Percentiles rank a stretch among this genome's conserved stretches.
These are phyloP conservation scores for Selaginella tamariscina DNA, from an alignment of 75 land plant species.

Conservation along the genomic window DNA sequence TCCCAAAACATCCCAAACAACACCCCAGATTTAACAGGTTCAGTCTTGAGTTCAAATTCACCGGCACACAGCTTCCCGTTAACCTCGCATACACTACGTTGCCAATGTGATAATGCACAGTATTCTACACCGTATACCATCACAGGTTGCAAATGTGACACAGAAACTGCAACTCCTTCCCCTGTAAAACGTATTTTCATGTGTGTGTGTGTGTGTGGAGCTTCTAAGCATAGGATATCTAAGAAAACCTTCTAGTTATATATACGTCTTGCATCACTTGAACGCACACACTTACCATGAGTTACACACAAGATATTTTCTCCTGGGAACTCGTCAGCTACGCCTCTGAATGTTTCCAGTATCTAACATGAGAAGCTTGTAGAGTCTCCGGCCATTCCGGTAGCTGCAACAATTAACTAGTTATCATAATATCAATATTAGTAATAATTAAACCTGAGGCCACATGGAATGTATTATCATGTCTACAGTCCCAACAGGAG, in stretches of 20 bases:
- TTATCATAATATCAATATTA: background rate
- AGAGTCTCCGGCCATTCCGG: conserved; percentile 24
- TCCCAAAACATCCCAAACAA: background rate
- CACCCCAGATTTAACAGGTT: background rate
- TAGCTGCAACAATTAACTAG: conserved; percentile 10
- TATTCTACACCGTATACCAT: conserved; percentile 10
- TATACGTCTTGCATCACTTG: background rate
- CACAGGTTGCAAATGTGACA: conserved; percentile 4
- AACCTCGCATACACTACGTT: conserved; percentile 9
- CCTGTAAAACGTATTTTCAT: conserved; percentile 5
- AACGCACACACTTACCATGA: conserved; percentile 18
- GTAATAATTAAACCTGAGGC: conserved; percentile 29
- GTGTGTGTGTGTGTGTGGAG: background rate
- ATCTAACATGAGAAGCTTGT: conserved; percentile 20
- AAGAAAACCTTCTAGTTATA: background rate
- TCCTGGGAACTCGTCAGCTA: conserved; percentile 22
- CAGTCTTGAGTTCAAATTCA: conserved; percentile 8
- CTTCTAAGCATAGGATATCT: conserved; percentile 1
- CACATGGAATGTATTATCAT: conserved; percentile 35
- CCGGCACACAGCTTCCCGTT: conserved; percentile 1
- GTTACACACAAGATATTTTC: conserved; percentile 28
- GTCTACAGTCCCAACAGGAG: conserved; percentile 80
- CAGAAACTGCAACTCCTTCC: conserved; percentile 17
- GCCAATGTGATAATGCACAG: conserved; percentile 15
- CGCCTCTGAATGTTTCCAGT: conserved; percentile 18